These are phyloP conservation scores for Microstegium vimineum DNA, from an alignment of 176 grass and related monocot species.

Conservation along the genomic window DNA sequence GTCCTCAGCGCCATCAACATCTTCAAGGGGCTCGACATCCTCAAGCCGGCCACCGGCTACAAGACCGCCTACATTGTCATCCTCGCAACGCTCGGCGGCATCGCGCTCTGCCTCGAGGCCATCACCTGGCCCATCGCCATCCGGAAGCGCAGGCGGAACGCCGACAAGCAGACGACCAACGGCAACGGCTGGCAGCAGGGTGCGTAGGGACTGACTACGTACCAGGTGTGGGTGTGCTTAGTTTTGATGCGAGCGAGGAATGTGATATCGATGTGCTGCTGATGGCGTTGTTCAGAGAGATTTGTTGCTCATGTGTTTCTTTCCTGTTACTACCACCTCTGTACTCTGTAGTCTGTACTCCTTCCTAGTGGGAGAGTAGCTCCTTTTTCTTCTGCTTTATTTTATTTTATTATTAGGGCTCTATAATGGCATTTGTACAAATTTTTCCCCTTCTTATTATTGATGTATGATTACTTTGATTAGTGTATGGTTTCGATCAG, in stretches of 20 bases:
- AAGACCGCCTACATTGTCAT: constrained; percentile 73
- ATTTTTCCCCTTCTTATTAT: neutral
- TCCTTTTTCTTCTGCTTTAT: neutral
- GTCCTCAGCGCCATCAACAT: constrained; percentile 60
- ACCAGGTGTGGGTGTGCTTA: neutral
- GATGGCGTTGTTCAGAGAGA: neutral
- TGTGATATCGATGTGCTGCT: neutral
- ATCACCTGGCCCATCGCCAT: constrained; percentile 74
- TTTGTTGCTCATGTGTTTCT: neutral
- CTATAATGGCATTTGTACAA: constrained; percentile 28
- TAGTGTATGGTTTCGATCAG: constrained; percentile 25
- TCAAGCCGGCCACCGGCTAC: constrained; percentile 60
- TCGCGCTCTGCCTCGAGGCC: constrained; percentile 62
- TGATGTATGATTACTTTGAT: constrained; percentile 37
- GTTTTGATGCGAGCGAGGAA: constrained; percentile 27
- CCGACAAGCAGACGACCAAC: constrained; percentile 26
- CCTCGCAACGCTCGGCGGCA: constrained; percentile 47
- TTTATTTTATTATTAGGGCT: neutral
- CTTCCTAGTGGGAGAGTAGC: constrained; percentile 1
- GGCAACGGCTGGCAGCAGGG: constrained; percentile 32
- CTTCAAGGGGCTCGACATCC: constrained; percentile 85
- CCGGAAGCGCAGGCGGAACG: constrained; percentile 26
- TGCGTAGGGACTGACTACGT: neutral
- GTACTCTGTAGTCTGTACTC: neutral
- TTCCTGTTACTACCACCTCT: neutral